Evolutionary conservation across 257 asterid genomes (phyloP).

Genomic region (Ilex asprella): DNA sequence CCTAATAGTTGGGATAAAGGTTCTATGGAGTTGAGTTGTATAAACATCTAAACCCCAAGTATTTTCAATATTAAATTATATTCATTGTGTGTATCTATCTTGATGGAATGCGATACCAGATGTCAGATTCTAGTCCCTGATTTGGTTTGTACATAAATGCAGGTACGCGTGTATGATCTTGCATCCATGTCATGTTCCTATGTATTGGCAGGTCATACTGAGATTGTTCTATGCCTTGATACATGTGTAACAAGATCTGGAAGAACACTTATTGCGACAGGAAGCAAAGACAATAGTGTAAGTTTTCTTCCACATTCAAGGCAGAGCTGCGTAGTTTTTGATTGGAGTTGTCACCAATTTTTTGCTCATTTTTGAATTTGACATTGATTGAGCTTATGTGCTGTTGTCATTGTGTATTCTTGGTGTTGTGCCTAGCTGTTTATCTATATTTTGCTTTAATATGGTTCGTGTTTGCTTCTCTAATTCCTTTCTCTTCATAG

Average conservation of each 20-base stretch:
- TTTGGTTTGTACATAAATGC: slow-evolving; percentile 9
- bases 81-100: not conserved
- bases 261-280: slow-evolving; percentile 65
- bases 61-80: no score
- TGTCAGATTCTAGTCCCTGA: slow-evolving; percentile 1
- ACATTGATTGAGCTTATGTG: not conserved
- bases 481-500: slow-evolving; percentile 36
- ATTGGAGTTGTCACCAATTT: not conserved
- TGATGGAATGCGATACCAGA: not conserved
- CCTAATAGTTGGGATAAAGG: no score
- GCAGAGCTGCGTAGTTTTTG: not conserved
- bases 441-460: slow-evolving; percentile 5
- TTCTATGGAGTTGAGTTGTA: no score
- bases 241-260: slow-evolving; percentile 65
- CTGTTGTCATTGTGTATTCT: not conserved
- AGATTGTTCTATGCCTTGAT: slow-evolving; percentile 81
- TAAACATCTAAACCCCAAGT: not conserved
- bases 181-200: slow-evolving; percentile 94
- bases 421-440: not conserved
- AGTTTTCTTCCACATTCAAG: slow-evolving; percentile 22
- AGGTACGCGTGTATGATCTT: slow-evolving; percentile 96
- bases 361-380: not conserved
- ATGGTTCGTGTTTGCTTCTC: not conserved
- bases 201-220: slow-evolving; percentile 84
- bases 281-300: slow-evolving; percentile 90